phyloP scores from a whole-genome alignment of 805 yeast genomes.

The Yarrowia bubula region DNA sequence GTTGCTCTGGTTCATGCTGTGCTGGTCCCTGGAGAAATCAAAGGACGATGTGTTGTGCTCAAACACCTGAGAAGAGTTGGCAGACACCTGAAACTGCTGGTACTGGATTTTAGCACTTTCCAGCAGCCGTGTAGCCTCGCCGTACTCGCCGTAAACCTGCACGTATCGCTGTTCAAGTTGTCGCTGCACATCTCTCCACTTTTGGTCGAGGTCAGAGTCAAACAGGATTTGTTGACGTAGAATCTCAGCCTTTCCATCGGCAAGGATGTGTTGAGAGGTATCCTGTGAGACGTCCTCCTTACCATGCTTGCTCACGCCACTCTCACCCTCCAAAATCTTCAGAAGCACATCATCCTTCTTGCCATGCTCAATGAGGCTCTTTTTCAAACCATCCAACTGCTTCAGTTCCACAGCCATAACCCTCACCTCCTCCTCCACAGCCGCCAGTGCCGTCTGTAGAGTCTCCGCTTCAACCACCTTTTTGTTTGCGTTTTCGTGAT shows the following conservation, averaged over 20 bases:
- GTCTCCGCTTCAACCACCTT: constrained; percentile 8
- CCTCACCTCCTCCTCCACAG: constrained; percentile 3
- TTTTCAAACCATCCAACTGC: background rate
- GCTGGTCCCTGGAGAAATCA: background rate
- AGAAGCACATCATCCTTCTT: background rate
- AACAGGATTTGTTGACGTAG: constrained; percentile 33
- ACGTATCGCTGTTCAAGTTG: constrained; percentile 41
- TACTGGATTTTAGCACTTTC: constrained; percentile 27
- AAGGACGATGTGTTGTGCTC: background rate
- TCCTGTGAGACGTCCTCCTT: too few species aligned
- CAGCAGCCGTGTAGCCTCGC: constrained; percentile 35
- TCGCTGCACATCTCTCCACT: constrained; percentile 41
- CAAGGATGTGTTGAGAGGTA: too few species aligned
- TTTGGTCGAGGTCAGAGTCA: constrained; percentile 38
- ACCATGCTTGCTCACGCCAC: too few species aligned
- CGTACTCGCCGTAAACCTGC: constrained; percentile 38
- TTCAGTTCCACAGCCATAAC: background rate
- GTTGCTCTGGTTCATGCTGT: background rate
- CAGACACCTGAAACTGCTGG: constrained; percentile 22
- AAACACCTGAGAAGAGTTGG: constrained; percentile 12
- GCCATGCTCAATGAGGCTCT: background rate
- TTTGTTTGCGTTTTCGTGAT: constrained; percentile 30
- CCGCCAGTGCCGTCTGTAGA: background rate
- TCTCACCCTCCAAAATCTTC: background rate
- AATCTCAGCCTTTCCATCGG: constrained; percentile 23